Percentiles rank a stretch among this genome's conserved stretches.
These are phyloP conservation scores for Maudiozyma turicensis DNA, from an alignment of 805 yeast species.

Conservation along the genomic window DNA sequence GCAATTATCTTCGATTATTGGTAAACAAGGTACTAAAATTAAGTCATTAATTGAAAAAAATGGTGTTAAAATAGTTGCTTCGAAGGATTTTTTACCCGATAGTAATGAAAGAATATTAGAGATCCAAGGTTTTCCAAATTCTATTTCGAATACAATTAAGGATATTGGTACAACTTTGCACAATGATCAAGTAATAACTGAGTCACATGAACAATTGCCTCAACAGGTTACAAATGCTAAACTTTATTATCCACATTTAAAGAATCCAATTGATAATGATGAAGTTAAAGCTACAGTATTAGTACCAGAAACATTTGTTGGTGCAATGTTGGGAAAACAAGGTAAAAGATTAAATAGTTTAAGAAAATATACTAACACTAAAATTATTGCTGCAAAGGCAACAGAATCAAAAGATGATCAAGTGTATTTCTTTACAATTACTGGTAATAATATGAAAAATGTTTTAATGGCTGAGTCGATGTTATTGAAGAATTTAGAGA, in stretches of 20 bases:
- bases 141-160: conserved; percentile 54
- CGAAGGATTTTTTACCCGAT: conserved; percentile 71
- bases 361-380: conserved; percentile 67
- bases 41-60: conserved; percentile 53
- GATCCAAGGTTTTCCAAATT: conserved; percentile 66
- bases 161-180: conserved; percentile 33
- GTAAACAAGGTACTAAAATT: conserved; percentile 72
- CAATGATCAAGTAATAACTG: conserved; percentile 17
- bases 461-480: conserved; percentile 52
- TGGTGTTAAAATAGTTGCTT: conserved; percentile 74
- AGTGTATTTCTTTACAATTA: conserved; percentile 56
- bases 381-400: conserved; percentile 38
- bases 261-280: conserved; percentile 4
- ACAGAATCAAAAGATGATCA: background rate
- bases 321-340: conserved; percentile 79
- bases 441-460: conserved; percentile 38
- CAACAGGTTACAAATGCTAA: conserved; percentile 17
- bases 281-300: conserved; percentile 13
- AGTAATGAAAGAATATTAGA: conserved; percentile 83
- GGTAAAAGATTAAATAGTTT: conserved; percentile 83
- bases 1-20: conserved; percentile 84
- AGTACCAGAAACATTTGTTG: conserved; percentile 76
- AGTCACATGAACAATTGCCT: background rate
- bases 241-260: conserved; percentile 57
- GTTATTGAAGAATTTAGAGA: conserved; percentile 47